These are phyloP conservation scores for Ceratocystis variospora DNA, from an alignment of 2,329 filamentous ascomycete genomes.

Conservation along the genomic window DNA sequence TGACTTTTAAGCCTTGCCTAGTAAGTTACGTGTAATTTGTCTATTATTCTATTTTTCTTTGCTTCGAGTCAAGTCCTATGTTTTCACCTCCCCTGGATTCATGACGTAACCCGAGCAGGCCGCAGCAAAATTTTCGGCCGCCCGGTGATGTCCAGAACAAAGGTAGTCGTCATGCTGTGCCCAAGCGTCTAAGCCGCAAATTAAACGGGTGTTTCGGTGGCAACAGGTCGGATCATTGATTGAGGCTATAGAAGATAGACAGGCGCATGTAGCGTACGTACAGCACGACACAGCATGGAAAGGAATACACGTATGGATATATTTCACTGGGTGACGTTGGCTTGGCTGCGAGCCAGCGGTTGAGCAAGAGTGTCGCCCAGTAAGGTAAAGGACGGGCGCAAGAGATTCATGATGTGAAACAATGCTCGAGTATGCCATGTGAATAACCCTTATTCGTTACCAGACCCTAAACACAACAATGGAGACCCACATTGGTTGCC, in stretches of 20 bases:
- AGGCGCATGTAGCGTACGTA: not conserved
- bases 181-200: not conserved
- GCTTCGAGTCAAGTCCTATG: not conserved
- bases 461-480: not conserved
- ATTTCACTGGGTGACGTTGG: no score
- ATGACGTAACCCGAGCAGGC: not conserved
- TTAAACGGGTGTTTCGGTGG: not conserved
- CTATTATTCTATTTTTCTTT: not conserved
- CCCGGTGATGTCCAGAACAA: not conserved
- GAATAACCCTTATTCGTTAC: not conserved
- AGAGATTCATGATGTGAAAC: not conserved
- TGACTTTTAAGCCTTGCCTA: no score
- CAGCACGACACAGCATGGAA: no score
- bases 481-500: constrained; percentile 1
- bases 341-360: no score
- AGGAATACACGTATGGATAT: no score
- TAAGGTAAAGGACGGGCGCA: no score
- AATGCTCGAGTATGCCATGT: not conserved
- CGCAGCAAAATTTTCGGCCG: not conserved
- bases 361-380: no score
- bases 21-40: no score
- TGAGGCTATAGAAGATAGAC: not conserved
- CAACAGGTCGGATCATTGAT: not conserved
- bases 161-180: not conserved
- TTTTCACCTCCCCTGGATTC: no score